Evolutionary conservation across 495 filamentous ascomycete genomes (phyloP).

Genomic region (Saxophila tyrrhenica): DNA sequence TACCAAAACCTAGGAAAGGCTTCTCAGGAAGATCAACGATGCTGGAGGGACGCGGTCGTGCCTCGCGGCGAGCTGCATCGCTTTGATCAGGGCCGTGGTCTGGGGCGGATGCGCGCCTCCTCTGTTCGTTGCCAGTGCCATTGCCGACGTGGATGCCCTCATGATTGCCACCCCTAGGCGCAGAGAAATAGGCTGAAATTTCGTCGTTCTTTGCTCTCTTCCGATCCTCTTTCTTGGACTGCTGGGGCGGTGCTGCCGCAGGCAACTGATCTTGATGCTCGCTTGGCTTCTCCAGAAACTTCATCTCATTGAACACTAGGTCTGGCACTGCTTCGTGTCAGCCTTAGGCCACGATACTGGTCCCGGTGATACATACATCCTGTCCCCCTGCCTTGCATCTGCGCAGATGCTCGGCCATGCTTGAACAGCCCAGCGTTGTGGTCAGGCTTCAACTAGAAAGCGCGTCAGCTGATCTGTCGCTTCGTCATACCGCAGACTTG

Average conservation of each 20-base stretch:
- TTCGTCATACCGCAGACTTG: background rate
- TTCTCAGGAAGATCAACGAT: slow-evolving; percentile 28
- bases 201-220: slow-evolving; percentile 25
- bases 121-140: too few relatives aligned
- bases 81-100: too few relatives aligned
- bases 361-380: slow-evolving; percentile 28
- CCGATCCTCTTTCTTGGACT: slow-evolving; percentile 22
- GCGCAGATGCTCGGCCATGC: slow-evolving; percentile 56
- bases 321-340: slow-evolving; percentile 42
- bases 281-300: slow-evolving; percentile 41
- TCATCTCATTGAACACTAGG: slow-evolving; percentile 56
- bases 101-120: too few relatives aligned
- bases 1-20: slow-evolving; percentile 26
- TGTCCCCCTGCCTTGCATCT: slow-evolving; percentile 34
- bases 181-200: slow-evolving; percentile 32
- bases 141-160: too few relatives aligned
- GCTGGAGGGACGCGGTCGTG: background rate
- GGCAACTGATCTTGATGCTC: slow-evolving; percentile 18
- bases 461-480: background rate
- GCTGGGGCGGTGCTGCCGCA: slow-evolving; percentile 8
- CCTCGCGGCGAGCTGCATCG: background rate
- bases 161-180: background rate
- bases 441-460: slow-evolving; percentile 43
- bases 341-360: background rate
- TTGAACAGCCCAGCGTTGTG: slow-evolving; percentile 54